Evolutionary conservation across 257 asterid genomes (phyloP), one percentile per base, ranked within the genome.

Genomic region (Solanum medicagineum): DNA sequence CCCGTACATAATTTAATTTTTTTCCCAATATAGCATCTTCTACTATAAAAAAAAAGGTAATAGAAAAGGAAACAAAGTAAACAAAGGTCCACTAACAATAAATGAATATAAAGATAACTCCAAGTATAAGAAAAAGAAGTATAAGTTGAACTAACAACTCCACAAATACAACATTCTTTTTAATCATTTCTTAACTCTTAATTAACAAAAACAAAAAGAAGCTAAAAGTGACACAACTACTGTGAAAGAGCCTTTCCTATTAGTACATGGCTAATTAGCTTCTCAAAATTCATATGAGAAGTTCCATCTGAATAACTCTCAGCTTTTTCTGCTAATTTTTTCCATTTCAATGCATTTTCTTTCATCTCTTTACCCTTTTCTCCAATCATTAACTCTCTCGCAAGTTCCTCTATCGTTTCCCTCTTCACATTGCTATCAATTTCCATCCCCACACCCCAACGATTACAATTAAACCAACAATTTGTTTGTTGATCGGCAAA

Each of bases 401-500:
- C 89, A 62, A 85, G 86, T 4, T 70, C 69, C 40, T 59, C 89
- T 22, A 86, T 79, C 62, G 42, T 89, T n/a, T 84, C 65, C 4
- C 90, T 86, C 53, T 71, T 80, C 20, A 81, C 87, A 32, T 89
- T 59, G 60, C 69, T 71, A 44, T 59, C 88, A 2, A 83, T 87
- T 54, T 89, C 90, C 87, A n/a, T 45, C 0, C 87, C 91, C 0
- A 87, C 70, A 6, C 87, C 90, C 88, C 80, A 83, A 16, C 22
- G 65, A 3, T 42, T 81, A 56, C 89, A 86, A 40, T 57, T 79
- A 56, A 36, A 86, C 90, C 88, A 83, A 47, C 89, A 85, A 26
- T 88, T 90, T 3, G 89, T 85, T 9, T 44, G 63, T 55, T 89
- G 88, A 4, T 84, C 89, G 0, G 87, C 88, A 29, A 79, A 87